phyloP scores from a whole-genome alignment of 805 yeast genomes.

The Pichia kluyveri region DNA sequence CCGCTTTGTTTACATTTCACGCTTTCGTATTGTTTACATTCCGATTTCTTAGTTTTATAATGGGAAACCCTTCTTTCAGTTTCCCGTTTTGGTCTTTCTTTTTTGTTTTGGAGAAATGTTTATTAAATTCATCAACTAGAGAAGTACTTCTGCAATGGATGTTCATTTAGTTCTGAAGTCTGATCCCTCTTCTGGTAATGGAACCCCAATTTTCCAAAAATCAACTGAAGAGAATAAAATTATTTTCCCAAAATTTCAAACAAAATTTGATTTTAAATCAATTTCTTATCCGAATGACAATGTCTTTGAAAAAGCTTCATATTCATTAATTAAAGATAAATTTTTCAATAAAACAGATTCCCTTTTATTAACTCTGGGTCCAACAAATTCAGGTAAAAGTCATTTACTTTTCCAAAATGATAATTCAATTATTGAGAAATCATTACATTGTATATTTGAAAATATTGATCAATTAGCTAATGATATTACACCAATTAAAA shows the following conservation, averaged over 20 bases:
- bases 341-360: slow-evolving; percentile 30
- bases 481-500: slow-evolving; percentile 1
- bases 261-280: slow-evolving; percentile 20
- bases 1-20: too few relatives aligned
- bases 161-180: slow-evolving; percentile 8
- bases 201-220: slow-evolving; percentile 9
- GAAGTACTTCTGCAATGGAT: slow-evolving; percentile 3
- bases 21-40: too few relatives aligned
- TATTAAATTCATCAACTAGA: not conserved
- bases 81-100: too few relatives aligned
- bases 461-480: slow-evolving; percentile 5
- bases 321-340: slow-evolving; percentile 25
- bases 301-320: slow-evolving; percentile 20
- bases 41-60: too few relatives aligned
- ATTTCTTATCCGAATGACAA: slow-evolving; percentile 8
- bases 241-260: slow-evolving; percentile 18
- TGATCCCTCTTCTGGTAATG: not conserved
- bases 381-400: slow-evolving; percentile 45
- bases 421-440: slow-evolving; percentile 9
- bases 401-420: slow-evolving; percentile 29
- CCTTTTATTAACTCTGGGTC: slow-evolving; percentile 40
- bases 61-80: too few relatives aligned
- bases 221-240: slow-evolving; percentile 15
- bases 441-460: slow-evolving; percentile 19
- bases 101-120: not conserved